Evolutionary conservation across 2,329 filamentous ascomycete genomes (phyloP), one percentile per base, ranked within the genome.

Genomic region (Talaromyces sp.): DNA sequence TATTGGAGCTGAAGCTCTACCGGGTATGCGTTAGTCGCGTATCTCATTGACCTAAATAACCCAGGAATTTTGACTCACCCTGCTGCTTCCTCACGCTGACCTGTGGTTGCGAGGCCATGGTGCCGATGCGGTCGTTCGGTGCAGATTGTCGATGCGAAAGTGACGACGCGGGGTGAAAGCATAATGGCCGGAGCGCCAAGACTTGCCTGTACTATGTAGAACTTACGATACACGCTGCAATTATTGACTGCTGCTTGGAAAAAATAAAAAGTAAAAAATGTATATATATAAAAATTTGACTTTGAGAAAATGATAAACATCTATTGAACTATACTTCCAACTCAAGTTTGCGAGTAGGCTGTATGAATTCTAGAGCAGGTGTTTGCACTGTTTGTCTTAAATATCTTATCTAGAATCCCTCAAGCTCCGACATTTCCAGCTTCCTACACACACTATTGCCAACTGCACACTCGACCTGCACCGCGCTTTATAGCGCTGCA

Each of bases 1-100:
- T 82, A 82, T 66, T 82, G 80, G 58, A 72, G 68, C 68, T 82
- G 80, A 59, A 82, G 74, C 72, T 82, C 80, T 82, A 65, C 11
- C 22, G 54, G 25, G 44, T 52, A 13, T 36, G 55, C 19, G 36
- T 56, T 49, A 61, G 28, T 9, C 13, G 17, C 51, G 67, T n/a
- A 28, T 15, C 52, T 33, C 25, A 7, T 30, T 13, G 53, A 55
- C 22, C 28, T 2, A 39, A 17, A 32, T 33, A 55, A 13, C 17
- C 13, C 7, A 11, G 5, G 8, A 9, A 19, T 57, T 3, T 49
- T 13, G 19, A 57, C 69, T 60, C 71, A 80, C 79, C 79, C 70
- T 81, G 79, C 68, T 81, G 79, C 69, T 74, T 80, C 67, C 77
- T 77, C 1, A 73, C 71, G 54, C 73, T 74, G 42, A 77, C 69